A percentile compares a stretch with the other conserved stretches of the same genome.
Conservation (phyloP, 1,284 basidiomycete genomes). For the Malassezia brasiliensis region DNA sequence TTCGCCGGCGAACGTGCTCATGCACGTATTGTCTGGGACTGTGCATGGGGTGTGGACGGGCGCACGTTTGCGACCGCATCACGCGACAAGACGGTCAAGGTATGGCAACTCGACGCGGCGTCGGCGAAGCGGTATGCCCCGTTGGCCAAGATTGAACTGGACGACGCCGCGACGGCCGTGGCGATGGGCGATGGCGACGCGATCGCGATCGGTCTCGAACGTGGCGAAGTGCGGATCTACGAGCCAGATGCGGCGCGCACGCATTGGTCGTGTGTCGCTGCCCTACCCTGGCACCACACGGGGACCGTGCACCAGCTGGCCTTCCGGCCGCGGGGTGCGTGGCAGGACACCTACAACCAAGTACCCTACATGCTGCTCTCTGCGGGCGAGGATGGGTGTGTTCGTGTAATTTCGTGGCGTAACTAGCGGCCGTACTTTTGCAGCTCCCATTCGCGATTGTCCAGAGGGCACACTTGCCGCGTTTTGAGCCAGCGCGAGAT, state of each 20-base stretch:
- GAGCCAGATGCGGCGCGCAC: not conserved
- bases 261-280: constrained; percentile 16
- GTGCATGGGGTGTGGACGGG: constrained; percentile 63
- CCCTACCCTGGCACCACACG: constrained; percentile 24
- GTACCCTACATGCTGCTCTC: constrained; percentile 23
- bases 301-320: constrained; percentile 36
- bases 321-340: constrained; percentile 28
- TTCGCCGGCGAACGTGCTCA: constrained; percentile 62
- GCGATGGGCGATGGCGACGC: constrained; percentile 20
- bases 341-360: constrained; percentile 20
- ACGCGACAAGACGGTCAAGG: constrained; percentile 76
- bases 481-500: constrained; percentile 99
- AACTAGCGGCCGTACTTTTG: constrained; percentile 60
- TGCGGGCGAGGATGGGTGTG: constrained; percentile 29
- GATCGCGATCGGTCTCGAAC: constrained; percentile 89
- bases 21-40: constrained; percentile 89
- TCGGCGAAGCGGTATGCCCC: constrained; percentile 19
- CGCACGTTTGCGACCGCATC: constrained; percentile 78
- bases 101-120: constrained; percentile 16
- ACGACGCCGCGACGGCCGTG: constrained; percentile 26
- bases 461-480: constrained; percentile 92
- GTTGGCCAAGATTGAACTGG: constrained; percentile 22
- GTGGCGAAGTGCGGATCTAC: constrained; percentile 73
- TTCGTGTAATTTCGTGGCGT: constrained; percentile 19
- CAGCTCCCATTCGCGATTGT: constrained; percentile 79